Evolutionary conservation across 2,329 filamentous ascomycete genomes (phyloP).

Genomic region (Colletotrichum ledebouriae): DNA sequence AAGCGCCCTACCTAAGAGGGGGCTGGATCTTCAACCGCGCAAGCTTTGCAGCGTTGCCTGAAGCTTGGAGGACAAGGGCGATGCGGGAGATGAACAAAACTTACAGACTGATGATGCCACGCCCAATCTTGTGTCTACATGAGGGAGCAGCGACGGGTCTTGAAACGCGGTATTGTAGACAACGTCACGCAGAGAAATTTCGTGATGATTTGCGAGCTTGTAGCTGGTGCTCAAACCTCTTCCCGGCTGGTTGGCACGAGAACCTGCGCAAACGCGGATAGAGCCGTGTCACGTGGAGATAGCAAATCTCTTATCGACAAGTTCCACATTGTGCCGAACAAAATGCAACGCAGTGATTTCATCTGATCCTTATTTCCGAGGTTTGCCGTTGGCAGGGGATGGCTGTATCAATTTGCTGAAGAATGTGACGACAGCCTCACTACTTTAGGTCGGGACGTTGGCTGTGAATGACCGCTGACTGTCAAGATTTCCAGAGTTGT

Average conservation of each 20-base stretch:
- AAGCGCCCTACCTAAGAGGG: constrained; percentile 30
- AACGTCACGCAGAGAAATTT: constrained; percentile 32
- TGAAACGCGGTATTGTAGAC: constrained; percentile 2
- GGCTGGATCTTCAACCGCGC: constrained; percentile 33
- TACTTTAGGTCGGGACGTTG: no score
- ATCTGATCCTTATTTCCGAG: neutral
- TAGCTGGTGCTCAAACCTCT: constrained; percentile 36
- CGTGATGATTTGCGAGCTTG: constrained; percentile 33
- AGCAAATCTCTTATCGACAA: constrained; percentile 10
- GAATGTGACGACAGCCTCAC: neutral
- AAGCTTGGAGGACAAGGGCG: neutral
- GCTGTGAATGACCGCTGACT: no score
- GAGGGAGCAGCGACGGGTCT: constrained; percentile 15
- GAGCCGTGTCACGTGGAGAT: constrained; percentile 39
- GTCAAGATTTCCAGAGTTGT: no score
- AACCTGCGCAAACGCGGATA: constrained; percentile 22
- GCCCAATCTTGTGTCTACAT: constrained; percentile 31
- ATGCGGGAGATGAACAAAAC: neutral
- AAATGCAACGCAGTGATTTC: neutral
- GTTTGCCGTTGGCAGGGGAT: neutral
- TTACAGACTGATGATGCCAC: constrained; percentile 40
- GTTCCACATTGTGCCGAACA: neutral
- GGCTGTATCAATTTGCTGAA: neutral
- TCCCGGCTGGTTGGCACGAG: constrained; percentile 34
- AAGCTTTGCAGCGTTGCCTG: constrained; percentile 34